Base-by-base conservation (phyloP, 1,284 basidiomycete genomes). In the Puccinia coronata region DNA sequence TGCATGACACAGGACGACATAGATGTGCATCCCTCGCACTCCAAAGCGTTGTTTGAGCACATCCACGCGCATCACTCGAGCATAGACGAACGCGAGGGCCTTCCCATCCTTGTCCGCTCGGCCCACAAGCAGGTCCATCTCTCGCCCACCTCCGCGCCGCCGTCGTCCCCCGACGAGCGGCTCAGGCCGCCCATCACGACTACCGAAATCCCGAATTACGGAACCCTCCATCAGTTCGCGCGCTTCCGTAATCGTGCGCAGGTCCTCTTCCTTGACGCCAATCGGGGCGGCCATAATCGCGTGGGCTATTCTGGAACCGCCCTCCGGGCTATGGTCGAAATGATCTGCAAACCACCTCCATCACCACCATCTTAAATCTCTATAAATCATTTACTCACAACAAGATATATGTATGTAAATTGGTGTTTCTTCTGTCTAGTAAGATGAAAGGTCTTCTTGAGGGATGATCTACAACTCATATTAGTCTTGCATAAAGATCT, bases 1-100 rank as follows among this genome's bases (percentile, higher is more conserved):
- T n/a, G n/a, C n/a, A n/a, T n/a, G n/a, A n/a, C n/a, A n/a, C n/a
- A 79, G 76, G 65, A 79, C 41, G 76, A 79, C 39, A 59, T 69
- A 28, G 76, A 79, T 47, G 61, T 79, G 23, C 34, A 67, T 57
- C 47, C 36, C 41, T 69, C 65, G 34, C 76, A 79, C 67, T 79
- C 76, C 18, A 51, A 79, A 57, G n/a, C 20, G 25, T 39, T 79
- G 14, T 79, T 79, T 36, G 53, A 63, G 14, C 23, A 49, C 61
- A 41, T 67, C 53, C 65, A 79, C 39, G 51, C 43, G 31, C 75
- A 67, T 39, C 70, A 55, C 51, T 51, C 70, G 25, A 36, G 47
- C 18, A 12, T 12, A 39, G 51, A n/a, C 5, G 43, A 28, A 36
- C 16, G 43, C 0, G 25, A 51, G 1, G 49, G 31, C 1, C 28